Conservation (phyloP, 164 flowering plant genomes). For the Magnolia changhungtana region DNA sequence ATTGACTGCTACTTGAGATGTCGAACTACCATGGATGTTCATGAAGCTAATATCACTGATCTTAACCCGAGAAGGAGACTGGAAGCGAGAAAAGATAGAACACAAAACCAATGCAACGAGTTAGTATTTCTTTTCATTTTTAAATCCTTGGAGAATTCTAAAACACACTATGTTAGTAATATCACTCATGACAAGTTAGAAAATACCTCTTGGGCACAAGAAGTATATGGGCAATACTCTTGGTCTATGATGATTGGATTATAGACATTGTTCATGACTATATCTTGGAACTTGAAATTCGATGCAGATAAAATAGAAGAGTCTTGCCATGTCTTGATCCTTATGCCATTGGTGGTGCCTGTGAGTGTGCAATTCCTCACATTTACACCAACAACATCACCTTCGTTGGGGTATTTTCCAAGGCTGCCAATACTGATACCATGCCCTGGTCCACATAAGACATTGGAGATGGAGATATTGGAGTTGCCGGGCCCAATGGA, state of each 20-base stretch:
- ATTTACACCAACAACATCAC: slow-evolving; percentile 31
- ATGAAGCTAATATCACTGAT: slow-evolving; percentile 29
- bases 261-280: too few relatives aligned
- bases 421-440: slow-evolving; percentile 65
- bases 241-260: too few relatives aligned
- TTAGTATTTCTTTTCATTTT: not conserved
- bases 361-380: slow-evolving; percentile 46
- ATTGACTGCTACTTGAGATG: too few relatives aligned
- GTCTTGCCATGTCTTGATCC: slow-evolving; percentile 48
- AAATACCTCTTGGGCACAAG: too few relatives aligned
- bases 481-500: slow-evolving; percentile 29
- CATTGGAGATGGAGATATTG: slow-evolving; percentile 17
- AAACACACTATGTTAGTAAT: not conserved
- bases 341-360: slow-evolving; percentile 50
- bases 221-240: too few relatives aligned
- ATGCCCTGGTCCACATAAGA: slow-evolving; percentile 42
- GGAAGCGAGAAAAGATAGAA: slow-evolving; percentile 9
- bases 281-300: too few relatives aligned
- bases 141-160: not conserved
- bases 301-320: too few relatives aligned
- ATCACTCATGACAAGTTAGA: too few relatives aligned
- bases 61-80: slow-evolving; percentile 50
- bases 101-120: not conserved
- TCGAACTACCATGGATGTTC: too few relatives aligned
- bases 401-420: slow-evolving; percentile 46